Evolutionary conservation across 305 asterid genomes (phyloP).

Genomic region (Nicotiana rustica): DNA sequence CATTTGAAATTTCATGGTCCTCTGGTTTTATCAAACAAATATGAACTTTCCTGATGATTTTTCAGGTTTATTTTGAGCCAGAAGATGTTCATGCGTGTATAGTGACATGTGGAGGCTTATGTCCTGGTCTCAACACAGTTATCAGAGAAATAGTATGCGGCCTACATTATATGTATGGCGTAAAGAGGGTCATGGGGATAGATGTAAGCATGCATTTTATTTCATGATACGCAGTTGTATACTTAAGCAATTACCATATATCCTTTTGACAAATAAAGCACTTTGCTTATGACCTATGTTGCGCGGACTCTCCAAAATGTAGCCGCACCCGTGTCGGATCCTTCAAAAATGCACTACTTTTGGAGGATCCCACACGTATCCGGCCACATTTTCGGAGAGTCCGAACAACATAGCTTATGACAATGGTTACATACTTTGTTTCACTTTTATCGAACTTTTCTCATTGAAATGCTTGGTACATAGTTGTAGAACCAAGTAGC

Average conservation of each 20-base stretch:
- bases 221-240: slow-evolving; percentile 11
- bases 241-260: background rate
- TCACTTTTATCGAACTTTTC: background rate
- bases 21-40: background rate
- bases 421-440: background rate
- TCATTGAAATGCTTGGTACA: slow-evolving; percentile 8
- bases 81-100: slow-evolving; percentile 92
- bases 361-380: no score
- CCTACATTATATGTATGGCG: slow-evolving; percentile 85
- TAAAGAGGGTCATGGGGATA: slow-evolving; percentile 75
- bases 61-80: slow-evolving; percentile 81
- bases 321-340: no score
- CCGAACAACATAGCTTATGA: background rate
- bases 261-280: background rate
- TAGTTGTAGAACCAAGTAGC: slow-evolving; percentile 26
- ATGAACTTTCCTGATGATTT: slow-evolving; percentile 11
- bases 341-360: no score
- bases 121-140: slow-evolving; percentile 98
- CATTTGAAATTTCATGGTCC: background rate
- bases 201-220: slow-evolving; percentile 56
- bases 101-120: slow-evolving; percentile 95
- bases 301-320: no score
- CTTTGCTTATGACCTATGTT: background rate
- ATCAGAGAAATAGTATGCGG: slow-evolving; percentile 91
- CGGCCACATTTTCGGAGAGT: no score